Conservation (phyloP, 257 asterid species). For the Coffea canephora region DNA sequence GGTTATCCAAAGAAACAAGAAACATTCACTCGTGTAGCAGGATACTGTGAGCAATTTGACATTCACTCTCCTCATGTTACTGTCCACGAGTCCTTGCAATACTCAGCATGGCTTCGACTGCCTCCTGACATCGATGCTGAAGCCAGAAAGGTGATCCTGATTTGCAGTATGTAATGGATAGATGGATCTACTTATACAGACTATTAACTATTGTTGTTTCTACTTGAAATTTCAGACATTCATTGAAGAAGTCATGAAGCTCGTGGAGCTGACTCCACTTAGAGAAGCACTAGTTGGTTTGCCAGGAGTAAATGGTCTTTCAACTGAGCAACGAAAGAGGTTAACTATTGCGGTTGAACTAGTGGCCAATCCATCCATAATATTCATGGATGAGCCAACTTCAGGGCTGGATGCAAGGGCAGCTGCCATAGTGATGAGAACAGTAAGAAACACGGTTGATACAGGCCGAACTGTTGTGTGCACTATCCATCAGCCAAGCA, state of each 20-base stretch:
- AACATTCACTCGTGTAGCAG: constrained; percentile 88
- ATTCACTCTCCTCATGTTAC: constrained; percentile 91
- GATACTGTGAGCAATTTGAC: constrained; percentile 88
- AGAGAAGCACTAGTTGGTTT: constrained; percentile 72
- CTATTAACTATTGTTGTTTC: no score
- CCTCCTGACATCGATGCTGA: constrained; percentile 58
- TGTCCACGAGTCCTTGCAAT: constrained; percentile 74
- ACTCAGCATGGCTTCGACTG: constrained; percentile 84
- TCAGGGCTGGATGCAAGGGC: constrained; percentile 93
- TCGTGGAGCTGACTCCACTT: constrained; percentile 67
- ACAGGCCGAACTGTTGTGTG: constrained; percentile 88
- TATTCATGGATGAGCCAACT: constrained; percentile 94
- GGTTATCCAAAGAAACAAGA: constrained; percentile 85
- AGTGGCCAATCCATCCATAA: constrained; percentile 87
- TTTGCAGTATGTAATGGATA: no score
- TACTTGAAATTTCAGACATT: constrained; percentile 45
- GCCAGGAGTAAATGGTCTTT: constrained; percentile 81
- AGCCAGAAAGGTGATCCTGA: constrained; percentile 52
- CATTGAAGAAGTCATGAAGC: constrained; percentile 75
- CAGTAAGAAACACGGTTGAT: constrained; percentile 88
- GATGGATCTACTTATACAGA: no score
- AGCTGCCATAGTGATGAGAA: constrained; percentile 93
- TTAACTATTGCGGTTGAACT: constrained; percentile 85
- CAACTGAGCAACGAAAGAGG: constrained; percentile 84
- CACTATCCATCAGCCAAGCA: constrained; percentile 95